Base-by-base conservation (phyloP, 805 yeast species). In the Hemisphaericaspora nanyangensis region DNA sequence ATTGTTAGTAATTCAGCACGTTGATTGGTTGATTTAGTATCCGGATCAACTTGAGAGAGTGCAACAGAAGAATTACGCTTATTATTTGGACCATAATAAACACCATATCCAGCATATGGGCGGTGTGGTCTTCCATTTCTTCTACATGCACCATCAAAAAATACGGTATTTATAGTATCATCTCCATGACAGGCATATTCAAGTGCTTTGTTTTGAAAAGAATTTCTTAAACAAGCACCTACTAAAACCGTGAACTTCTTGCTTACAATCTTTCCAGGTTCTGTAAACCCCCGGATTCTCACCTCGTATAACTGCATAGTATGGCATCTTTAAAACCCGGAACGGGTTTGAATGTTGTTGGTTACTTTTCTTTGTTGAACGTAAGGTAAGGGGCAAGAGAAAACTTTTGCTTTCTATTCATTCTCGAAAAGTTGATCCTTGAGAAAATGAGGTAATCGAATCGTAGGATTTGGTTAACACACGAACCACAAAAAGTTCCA, bases 1-100 rank as follows among this genome's bases (percentile, higher is more conserved):
- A 85, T 70, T 0, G 95, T 96, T 10, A 63, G 56, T 8, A 89
- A 70, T 58, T 90, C 97, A 1, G 95, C 93, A 29, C 86, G 62
- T 47, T 85, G 89, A 49, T 88, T 89, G 1, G 95, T 86, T 25
- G 81, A 88, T 1, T 43, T 17, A 30, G 45, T 39, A 22, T 8
- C 12, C 8, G 26, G 5, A 26, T 58, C 59, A 22, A 57, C 57
- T 7, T 38, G 40, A 3, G 51, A 52, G 17, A 87, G 62, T 0
- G 82, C 76, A 5, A 68, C 77, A 0, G 82, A 66, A 7, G 68
- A 61, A 54, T 84, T 85, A 32, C 83, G 58, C 2, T 68, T 43
- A 50, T 80, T 83, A 26, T 58, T 51, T 0, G 48, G 61, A 0
- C 88, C 90, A 55, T 73, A 86, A 55, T 64, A 87, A 0, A 84